Base-by-base conservation (phyloP, 2,329 filamentous ascomycete species). In the Trichoderma aggressivum region DNA sequence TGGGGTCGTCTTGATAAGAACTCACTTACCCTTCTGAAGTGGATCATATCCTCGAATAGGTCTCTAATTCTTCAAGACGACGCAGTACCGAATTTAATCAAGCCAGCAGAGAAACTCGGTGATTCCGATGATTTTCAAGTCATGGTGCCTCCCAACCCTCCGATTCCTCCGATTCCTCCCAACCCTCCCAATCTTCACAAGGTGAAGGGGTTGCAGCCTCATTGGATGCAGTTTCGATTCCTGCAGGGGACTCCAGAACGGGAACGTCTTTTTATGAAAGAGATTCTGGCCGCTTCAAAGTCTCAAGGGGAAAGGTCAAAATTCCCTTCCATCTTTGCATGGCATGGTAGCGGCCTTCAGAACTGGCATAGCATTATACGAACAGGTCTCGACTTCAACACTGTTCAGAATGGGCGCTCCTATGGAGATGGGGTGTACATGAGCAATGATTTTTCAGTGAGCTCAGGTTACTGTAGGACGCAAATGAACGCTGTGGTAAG, bases 351-450 rank as follows among this genome's bases (percentile, higher is more conserved):
- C 76, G 79, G 82, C 0, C 74, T 97, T 3, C 74, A 80, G 3
- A 97, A 97, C 76, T 97, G 94, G 94, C 94, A 98, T 80, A 92
- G 91, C 75, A 97, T 98, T 75, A 89, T 97, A 73, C 89, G 94
- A 36, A 89, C 91, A 72, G 94, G 94, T 0, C 83, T 98, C 7
- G 88, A 97, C 78, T 97, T 90, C 81, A 87, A 88, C 5, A 80
- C 87, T 1, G 81, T 83, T 0, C 55, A 78, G 0, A 82, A 95
- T 78, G 94, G 94, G 1, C 88, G 94, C 72, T 84, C 90, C 1
- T 93, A 74, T 76, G 94, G 94, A 0, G 72, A 97, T 77, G 94
- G 94, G 0, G 91, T 97, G 2, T 98, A 98, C 77, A 91, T 97
- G 78, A 91, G 92, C 53, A 82, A 82, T 12, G 74, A 89, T 2